Percentiles rank a stretch among this genome's conserved stretches.
phyloP scores from a whole-genome alignment of 2,329 filamentous ascomycete species.

The Fusarium sp. region DNA sequence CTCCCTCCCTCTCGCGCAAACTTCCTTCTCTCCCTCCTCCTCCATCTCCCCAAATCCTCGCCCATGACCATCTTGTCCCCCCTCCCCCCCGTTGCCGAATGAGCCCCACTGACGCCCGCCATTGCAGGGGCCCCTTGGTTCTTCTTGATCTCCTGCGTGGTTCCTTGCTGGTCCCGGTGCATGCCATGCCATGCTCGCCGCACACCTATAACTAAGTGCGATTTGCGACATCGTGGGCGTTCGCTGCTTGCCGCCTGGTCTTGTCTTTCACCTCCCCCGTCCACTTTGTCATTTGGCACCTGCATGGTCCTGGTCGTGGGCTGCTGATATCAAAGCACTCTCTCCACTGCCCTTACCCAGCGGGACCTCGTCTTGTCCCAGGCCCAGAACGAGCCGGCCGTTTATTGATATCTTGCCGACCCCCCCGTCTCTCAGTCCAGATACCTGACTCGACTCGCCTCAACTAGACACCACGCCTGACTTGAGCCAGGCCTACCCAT shows the following conservation, averaged over 20 bases:
- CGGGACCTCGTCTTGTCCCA: conserved; percentile 19
- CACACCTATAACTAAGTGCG: conserved; percentile 42
- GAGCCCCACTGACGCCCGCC: conserved; percentile 41
- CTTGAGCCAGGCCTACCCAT: conserved; percentile 1
- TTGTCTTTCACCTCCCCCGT: conserved; percentile 10
- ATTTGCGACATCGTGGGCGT: conserved; percentile 38
- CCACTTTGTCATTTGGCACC: conserved; percentile 35
- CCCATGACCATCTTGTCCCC: conserved; percentile 6
- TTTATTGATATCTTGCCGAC: conserved; percentile 35
- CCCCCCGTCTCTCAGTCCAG: conserved; percentile 10
- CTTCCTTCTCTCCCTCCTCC: conserved; percentile 18
- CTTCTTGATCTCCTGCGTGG: conserved; percentile 42
- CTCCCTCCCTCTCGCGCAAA: conserved; percentile 17
- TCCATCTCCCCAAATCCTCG: conserved; percentile 27
- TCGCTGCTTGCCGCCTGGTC: conserved; percentile 26
- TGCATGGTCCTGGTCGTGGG: conserved; percentile 28
- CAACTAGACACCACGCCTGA: conserved; percentile 19
- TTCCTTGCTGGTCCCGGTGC: conserved; percentile 39
- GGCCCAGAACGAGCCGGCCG: conserved; percentile 15
- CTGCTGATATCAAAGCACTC: conserved; percentile 19
- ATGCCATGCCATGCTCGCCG: conserved; percentile 29
- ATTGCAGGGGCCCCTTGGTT: conserved; percentile 38
- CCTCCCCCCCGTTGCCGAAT: conserved; percentile 31
- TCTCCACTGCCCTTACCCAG: conserved; percentile 36
- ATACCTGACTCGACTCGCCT: conserved; percentile 33